A percentile compares a stretch with the other conserved stretches of the same genome.
phyloP scores from a whole-genome alignment of 2,329 filamentous ascomycete species.

The Shiraia sp. region DNA sequence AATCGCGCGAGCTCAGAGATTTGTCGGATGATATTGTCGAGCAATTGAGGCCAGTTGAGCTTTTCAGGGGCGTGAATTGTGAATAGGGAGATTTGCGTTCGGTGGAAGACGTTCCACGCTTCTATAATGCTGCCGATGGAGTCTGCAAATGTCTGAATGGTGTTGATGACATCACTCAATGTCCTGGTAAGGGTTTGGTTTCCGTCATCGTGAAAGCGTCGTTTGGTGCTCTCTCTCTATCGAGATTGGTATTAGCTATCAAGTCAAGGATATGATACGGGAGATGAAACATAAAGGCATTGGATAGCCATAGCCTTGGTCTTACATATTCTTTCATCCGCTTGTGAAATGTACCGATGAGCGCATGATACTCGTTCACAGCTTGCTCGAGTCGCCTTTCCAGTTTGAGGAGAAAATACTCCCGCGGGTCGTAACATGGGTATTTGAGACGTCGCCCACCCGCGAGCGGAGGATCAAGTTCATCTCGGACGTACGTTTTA shows the following conservation, averaged over 20 bases:
- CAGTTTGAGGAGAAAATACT: constrained; percentile 16
- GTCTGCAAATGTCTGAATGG: constrained; percentile 17
- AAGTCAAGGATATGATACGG: no score
- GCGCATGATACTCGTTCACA: constrained; percentile 12
- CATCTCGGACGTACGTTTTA: constrained; percentile 10
- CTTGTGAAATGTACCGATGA: constrained; percentile 19
- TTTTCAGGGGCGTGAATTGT: constrained; percentile 12
- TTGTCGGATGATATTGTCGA: constrained; percentile 13
- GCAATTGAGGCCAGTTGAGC: constrained; percentile 5
- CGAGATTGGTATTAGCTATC: no score
- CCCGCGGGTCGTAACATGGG: constrained; percentile 15
- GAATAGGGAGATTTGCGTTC: constrained; percentile 12
- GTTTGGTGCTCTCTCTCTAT: background rate
- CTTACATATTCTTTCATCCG: constrained; percentile 25
- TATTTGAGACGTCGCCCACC: constrained; percentile 5
- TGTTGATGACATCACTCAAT: constrained; percentile 19
- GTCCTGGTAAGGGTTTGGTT: constrained; percentile 12
- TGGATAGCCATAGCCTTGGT: constrained; percentile 2
- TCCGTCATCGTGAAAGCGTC: constrained; percentile 10
- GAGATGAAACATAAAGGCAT: no score
- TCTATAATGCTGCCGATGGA: constrained; percentile 13
- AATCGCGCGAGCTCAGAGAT: constrained; percentile 15
- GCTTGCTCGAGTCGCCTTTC: constrained; percentile 11
- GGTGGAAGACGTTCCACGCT: constrained; percentile 15
- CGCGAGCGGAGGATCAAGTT: constrained; percentile 15